Percentiles rank a stretch among this genome's conserved stretches.
These are phyloP conservation scores for Chimonanthus praecox DNA, from an alignment of 164 flowering plant genomes.

Conservation along the genomic window DNA sequence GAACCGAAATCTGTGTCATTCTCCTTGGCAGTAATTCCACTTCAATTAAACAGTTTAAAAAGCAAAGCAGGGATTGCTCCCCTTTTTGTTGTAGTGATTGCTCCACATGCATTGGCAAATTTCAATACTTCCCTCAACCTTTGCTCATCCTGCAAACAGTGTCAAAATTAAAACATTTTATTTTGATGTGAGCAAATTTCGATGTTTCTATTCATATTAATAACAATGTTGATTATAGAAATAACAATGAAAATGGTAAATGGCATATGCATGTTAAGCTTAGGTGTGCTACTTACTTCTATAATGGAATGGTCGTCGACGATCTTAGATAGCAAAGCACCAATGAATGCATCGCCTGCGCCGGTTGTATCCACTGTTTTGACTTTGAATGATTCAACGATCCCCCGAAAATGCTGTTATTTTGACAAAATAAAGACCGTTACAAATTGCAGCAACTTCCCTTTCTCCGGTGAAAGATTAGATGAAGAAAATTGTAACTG, in stretches of 20 bases:
- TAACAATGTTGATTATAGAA: not conserved
- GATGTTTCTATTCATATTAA: no score
- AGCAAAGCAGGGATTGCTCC: slow-evolving; percentile 99
- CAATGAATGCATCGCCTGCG: slow-evolving; percentile 92
- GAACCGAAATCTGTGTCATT: not conserved
- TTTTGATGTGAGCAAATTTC: no score
- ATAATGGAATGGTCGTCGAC: slow-evolving; percentile 61
- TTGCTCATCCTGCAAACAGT: slow-evolving; percentile 53
- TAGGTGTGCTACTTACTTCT: slow-evolving; percentile 37
- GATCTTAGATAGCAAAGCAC: slow-evolving; percentile 61
- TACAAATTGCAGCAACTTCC: not conserved
- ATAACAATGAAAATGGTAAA: not conserved
- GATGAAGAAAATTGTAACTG: not conserved
- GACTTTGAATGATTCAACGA: slow-evolving; percentile 56
- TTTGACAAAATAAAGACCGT: not conserved
- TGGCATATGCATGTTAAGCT: not conserved
- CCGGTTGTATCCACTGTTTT: slow-evolving; percentile 93
- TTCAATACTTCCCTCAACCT: slow-evolving; percentile 52
- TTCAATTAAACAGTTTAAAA: no score
- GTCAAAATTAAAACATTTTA: not conserved
- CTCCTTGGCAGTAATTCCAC: slow-evolving; percentile 38
- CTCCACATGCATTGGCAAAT: slow-evolving; percentile 89
- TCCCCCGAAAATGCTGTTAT: slow-evolving; percentile 64
- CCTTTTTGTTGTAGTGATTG: slow-evolving; percentile 85
- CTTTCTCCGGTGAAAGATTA: not conserved